phyloP scores from a whole-genome alignment of 176 grass and related monocot genomes.

The Pontederia crassipes region DNA sequence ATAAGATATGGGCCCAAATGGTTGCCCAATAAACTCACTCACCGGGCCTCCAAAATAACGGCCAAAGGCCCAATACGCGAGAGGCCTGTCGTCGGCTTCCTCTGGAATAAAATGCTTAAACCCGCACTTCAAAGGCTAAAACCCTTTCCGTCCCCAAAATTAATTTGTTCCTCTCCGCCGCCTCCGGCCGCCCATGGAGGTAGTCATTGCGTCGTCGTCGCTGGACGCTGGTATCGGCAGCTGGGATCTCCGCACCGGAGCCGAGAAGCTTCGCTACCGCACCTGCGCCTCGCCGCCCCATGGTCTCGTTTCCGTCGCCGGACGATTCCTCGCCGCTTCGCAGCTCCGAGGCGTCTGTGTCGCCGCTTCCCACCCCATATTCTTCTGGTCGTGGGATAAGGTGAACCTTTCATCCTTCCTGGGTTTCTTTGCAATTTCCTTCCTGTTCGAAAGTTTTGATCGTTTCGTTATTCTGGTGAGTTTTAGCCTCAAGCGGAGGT shows the following conservation, averaged over 20 bases:
- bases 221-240: conserved; percentile 34
- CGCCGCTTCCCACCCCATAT: conserved; percentile 33
- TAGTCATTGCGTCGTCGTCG: conserved; percentile 29
- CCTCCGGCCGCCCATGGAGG: too few relatives aligned
- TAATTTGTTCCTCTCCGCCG: neutral
- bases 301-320: conserved; percentile 33
- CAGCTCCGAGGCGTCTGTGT: conserved; percentile 20
- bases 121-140: too few relatives aligned
- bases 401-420: conserved; percentile 5
- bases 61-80: neutral
- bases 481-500: conserved; percentile 60
- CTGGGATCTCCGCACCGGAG: conserved; percentile 49
- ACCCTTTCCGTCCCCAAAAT: too few relatives aligned
- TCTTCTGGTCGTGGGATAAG: conserved; percentile 79
- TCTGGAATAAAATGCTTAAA: too few relatives aligned
- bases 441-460: neutral
- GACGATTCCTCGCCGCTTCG: conserved; percentile 51
- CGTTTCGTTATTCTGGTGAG: neutral
- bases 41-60: too few relatives aligned
- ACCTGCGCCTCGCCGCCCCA: conserved; percentile 35
- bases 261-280: conserved; percentile 35
- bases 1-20: too few relatives aligned
- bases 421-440: neutral
- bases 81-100: neutral
- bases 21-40: too few relatives aligned